phyloP scores from a whole-genome alignment of 2,329 filamentous ascomycete species.

The Ophiostoma quercus region DNA sequence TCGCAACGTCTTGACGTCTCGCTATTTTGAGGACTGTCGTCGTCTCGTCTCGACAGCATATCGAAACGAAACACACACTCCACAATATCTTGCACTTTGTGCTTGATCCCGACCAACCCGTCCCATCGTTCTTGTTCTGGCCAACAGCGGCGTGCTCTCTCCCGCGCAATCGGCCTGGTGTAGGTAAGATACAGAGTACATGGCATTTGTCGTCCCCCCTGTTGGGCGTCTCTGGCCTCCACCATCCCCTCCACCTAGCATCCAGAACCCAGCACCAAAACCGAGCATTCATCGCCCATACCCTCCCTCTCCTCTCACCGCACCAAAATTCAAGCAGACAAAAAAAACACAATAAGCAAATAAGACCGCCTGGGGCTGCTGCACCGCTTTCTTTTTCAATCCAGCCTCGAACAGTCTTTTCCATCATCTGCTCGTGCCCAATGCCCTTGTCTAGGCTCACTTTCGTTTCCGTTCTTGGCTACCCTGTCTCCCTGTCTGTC shows the following conservation, averaged over 20 bases:
- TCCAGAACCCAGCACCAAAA: slow-evolving; percentile 10
- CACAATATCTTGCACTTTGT: slow-evolving; percentile 7
- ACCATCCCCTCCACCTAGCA: slow-evolving; percentile 13
- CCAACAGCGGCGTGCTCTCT: slow-evolving; percentile 3
- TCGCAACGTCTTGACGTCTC: background rate
- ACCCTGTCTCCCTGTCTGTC: background rate
- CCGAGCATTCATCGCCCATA: background rate
- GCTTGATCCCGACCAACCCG: background rate
- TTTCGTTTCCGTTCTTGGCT: background rate
- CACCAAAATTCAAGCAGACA: slow-evolving; percentile 1
- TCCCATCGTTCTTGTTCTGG: slow-evolving; percentile 1
- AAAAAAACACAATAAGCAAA: background rate
- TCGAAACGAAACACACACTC: background rate
- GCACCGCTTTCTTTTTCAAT: slow-evolving; percentile 15
- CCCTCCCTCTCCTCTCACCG: slow-evolving; percentile 20
- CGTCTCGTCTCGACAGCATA: background rate
- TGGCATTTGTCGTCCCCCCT: background rate
- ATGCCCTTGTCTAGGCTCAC: background rate
- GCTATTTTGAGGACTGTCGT: background rate
- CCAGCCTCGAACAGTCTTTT: slow-evolving; percentile 9
- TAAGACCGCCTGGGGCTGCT: slow-evolving; percentile 11
- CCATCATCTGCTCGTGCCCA: slow-evolving; percentile 17
- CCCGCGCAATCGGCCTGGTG: background rate
- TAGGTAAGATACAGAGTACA: background rate
- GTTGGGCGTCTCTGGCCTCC: background rate